Evolutionary conservation across 768 basidiomycete genomes (phyloP), one percentile per base, ranked within the genome.

Genomic region (Tricholoma saponaceum): DNA sequence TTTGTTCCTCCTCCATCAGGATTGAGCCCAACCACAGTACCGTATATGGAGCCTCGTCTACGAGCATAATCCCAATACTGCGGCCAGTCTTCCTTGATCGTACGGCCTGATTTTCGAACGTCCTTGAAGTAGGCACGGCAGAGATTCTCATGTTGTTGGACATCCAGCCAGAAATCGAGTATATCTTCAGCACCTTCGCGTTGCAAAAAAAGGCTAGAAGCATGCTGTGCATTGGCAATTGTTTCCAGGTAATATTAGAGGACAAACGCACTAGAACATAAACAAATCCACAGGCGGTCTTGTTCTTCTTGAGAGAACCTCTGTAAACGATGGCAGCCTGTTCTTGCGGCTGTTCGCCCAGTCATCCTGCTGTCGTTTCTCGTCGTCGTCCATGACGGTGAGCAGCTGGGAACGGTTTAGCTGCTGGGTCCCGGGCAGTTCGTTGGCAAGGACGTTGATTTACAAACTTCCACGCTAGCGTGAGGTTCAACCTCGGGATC

Each of bases 81-180:
- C 5, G 97, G 97, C 97, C 97, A 99, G 70, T 98, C 97, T 16
- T 98, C 91, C 69, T 89, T 90, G 70, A 99, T 90, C 12, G 89
- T 85, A 25, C 90, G 84, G 2, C 95, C 95, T 0, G 95, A 95
- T 75, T 95, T 95, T 67, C 92, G 89, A 54, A 99, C 86, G 72
- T 98, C 97, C 79, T 98, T 97, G 84, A 99, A 98, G 73, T 98
- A 98, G 7, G 96, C 97, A 59, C 95, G 84, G 72, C 96, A 98
- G 32, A 99, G 85, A 69, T 98, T 98, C 76, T 98, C 97, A 70
- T 99, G 97, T 74, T 98, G 97, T 65, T 97, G 95, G 5, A 98
- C 97, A 70, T 99, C 97, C 26, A 99, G 83, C 95, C 96, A 98
- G 66, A 98, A 98, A 71, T 99, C 97, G 46, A 99, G 76, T 51